Percentiles rank a stretch among this genome's conserved stretches.
phyloP scores from a whole-genome alignment of 768 basidiomycete species.

The Naganishia vishniacii region DNA sequence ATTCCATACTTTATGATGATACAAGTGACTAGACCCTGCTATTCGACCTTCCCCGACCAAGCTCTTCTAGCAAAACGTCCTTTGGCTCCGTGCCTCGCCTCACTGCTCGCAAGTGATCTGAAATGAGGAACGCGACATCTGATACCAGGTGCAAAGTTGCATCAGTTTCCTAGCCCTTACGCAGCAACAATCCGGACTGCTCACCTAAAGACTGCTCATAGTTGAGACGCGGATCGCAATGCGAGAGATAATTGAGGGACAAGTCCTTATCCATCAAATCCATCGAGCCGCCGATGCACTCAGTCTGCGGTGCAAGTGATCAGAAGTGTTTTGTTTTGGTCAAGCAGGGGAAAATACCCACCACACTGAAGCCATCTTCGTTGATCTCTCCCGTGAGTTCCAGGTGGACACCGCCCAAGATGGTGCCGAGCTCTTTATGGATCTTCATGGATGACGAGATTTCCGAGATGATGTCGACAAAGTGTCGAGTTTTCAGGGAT shows the following conservation, averaged over 20 bases:
- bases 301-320: conserved; percentile 58
- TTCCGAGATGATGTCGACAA: conserved; percentile 76
- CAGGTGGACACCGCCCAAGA: conserved; percentile 73
- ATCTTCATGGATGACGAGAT: conserved; percentile 74
- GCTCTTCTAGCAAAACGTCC: conserved; percentile 41
- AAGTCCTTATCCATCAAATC: conserved; percentile 81
- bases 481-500: conserved; percentile 81
- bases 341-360: conserved; percentile 27
- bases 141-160: background rate
- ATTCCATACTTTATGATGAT: too few relatives aligned
- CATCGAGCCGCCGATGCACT: conserved; percentile 96
- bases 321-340: background rate
- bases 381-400: conserved; percentile 90
- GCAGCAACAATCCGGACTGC: conserved; percentile 41
- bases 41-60: conserved; percentile 32
- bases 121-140: conserved; percentile 82
- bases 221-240: conserved; percentile 90
- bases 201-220: conserved; percentile 92
- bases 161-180: background rate
- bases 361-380: conserved; percentile 81
- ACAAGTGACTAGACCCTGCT: background rate
- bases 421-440: conserved; percentile 67
- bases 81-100: conserved; percentile 49
- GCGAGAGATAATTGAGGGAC: conserved; percentile 83
- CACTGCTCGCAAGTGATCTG: conserved; percentile 70